Conservation (phyloP, 306 rosid species). For the Lathyrus aphaca region DNA sequence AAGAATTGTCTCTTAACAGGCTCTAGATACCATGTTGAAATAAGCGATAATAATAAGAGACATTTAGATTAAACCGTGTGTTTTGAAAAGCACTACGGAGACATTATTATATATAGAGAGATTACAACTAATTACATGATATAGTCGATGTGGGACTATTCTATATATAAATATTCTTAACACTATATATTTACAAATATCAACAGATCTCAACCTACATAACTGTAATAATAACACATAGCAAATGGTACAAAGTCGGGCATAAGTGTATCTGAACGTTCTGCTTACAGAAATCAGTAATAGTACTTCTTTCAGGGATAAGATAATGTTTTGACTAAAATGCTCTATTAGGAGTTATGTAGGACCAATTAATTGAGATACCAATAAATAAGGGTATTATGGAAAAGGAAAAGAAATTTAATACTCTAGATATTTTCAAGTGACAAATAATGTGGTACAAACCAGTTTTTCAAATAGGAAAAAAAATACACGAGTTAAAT, state of each 20-base stretch:
- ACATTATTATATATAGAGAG: no score
- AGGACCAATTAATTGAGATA: neutral
- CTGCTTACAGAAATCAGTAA: neutral
- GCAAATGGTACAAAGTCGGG: conserved; percentile 21
- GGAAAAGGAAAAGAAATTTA: neutral
- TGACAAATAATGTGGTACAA: neutral
- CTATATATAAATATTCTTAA: no score
- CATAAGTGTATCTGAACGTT: neutral
- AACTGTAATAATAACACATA: conserved; percentile 14
- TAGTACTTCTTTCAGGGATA: neutral
- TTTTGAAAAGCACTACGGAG: no score
- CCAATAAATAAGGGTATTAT: neutral
- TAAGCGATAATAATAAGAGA: no score
- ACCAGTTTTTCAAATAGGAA: neutral
- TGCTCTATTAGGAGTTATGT: neutral
- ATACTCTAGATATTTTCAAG: neutral
- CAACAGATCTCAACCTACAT: conserved; percentile 20
- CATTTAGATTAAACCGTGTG: no score
- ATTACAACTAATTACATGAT: no score
- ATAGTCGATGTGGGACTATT: no score
- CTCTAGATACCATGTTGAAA: no score
- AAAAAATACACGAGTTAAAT: neutral
- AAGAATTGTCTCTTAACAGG: no score
- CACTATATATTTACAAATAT: no score
- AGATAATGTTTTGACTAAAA: conserved; percentile 1